A percentile compares a stretch with the other conserved stretches of the same genome.
These are phyloP conservation scores for Coemansia reversa DNA, from an alignment of 192 early-diverging fungal species.

Conservation along the genomic window DNA sequence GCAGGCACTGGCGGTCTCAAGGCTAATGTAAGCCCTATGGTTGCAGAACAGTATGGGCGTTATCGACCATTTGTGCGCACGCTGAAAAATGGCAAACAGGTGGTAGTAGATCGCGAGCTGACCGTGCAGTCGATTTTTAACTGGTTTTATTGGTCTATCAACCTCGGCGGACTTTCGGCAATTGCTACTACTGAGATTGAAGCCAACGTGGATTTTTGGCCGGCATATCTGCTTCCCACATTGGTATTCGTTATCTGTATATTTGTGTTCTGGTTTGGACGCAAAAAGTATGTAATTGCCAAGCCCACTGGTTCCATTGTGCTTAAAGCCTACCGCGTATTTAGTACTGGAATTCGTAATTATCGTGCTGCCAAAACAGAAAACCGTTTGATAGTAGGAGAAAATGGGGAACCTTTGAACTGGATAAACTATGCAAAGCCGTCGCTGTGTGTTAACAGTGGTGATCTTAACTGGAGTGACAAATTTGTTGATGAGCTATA, in stretches of 20 bases:
- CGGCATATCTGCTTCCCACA: conserved; percentile 61
- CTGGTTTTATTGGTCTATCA: conserved; percentile 79
- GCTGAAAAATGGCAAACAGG: conserved; percentile 57
- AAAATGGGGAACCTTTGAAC: conserved; percentile 22
- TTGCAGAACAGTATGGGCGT: conserved; percentile 67
- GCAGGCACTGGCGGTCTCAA: conserved; percentile 80
- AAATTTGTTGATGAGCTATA: conserved; percentile 70
- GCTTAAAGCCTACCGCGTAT: conserved; percentile 49
- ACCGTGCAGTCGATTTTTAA: conserved; percentile 79
- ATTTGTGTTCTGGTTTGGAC: conserved; percentile 56
- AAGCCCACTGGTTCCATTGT: conserved; percentile 61
- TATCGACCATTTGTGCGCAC: conserved; percentile 62
- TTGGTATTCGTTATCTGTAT: conserved; percentile 59
- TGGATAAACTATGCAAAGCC: conserved; percentile 67
- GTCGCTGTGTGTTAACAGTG: conserved; percentile 23
- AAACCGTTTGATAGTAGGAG: conserved; percentile 28
- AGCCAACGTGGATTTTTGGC: conserved; percentile 57
- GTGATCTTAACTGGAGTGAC: conserved; percentile 63
- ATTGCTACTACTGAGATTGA: conserved; percentile 63
- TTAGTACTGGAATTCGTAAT: conserved; percentile 31
- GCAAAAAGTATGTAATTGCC: conserved; percentile 54
- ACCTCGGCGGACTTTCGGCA: conserved; percentile 61
- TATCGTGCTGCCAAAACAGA: conserved; percentile 33
- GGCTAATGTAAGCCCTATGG: conserved; percentile 73
- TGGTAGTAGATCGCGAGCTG: conserved; percentile 66